Evolutionary conservation across 345 rosid species (phyloP).

Genomic region (Lepidium sativum): DNA sequence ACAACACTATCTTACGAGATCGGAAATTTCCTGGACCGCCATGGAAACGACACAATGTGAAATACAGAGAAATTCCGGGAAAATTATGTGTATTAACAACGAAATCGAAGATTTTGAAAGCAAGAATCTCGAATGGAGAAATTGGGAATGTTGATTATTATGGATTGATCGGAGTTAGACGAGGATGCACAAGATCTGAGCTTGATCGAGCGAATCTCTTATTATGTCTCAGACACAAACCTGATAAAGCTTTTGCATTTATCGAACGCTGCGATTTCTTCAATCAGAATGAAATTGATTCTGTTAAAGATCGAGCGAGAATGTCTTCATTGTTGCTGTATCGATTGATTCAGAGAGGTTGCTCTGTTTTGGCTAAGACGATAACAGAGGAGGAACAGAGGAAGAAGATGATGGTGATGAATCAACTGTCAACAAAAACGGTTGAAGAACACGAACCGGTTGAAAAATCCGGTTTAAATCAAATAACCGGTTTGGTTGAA

Average conservation of each 20-base stretch:
- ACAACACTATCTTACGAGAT: slow-evolving; percentile 77
- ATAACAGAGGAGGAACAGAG: slow-evolving; percentile 68
- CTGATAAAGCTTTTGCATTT: slow-evolving; percentile 67
- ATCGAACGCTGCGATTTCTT: slow-evolving; percentile 72
- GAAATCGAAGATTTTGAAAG: slow-evolving; percentile 55
- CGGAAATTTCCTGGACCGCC: slow-evolving; percentile 93
- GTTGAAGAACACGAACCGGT: slow-evolving; percentile 19
- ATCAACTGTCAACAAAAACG: slow-evolving; percentile 33
- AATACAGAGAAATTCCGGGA: slow-evolving; percentile 84
- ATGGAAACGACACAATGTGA: slow-evolving; percentile 84
- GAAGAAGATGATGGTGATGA: slow-evolving; percentile 39
- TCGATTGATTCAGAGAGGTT: slow-evolving; percentile 82
- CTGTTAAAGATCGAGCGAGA: slow-evolving; percentile 61
- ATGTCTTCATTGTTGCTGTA: slow-evolving; percentile 77
- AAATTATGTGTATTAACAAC: slow-evolving; percentile 52
- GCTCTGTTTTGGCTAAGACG: slow-evolving; percentile 44
- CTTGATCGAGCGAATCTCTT: slow-evolving; percentile 80
- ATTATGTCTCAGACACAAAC: slow-evolving; percentile 72
- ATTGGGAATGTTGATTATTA: slow-evolving; percentile 74
- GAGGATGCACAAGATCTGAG: slow-evolving; percentile 90
- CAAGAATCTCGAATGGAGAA: slow-evolving; percentile 68
- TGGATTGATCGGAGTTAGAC: slow-evolving; percentile 64
- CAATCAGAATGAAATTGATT: slow-evolving; percentile 51
- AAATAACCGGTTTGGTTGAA: not conserved
- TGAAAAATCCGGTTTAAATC: not conserved